phyloP scores from a whole-genome alignment of 1,284 basidiomycete genomes.

The Flammula alnicola region DNA sequence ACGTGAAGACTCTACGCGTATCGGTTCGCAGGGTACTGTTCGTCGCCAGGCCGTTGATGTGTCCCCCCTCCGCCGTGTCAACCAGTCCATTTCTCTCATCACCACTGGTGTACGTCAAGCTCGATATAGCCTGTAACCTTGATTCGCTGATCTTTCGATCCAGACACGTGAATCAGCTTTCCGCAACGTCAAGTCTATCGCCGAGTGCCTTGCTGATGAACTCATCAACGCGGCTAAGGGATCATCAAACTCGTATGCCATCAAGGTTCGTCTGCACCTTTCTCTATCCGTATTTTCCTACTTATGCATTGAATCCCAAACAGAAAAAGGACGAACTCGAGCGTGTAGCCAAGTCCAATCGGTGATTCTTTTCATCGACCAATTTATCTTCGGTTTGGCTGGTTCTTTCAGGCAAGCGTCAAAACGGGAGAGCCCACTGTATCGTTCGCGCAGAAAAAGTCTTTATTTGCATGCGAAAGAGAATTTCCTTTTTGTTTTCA shows the following conservation, averaged over 20 bases:
- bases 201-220: slow-evolving; percentile 99
- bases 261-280: slow-evolving; percentile 70
- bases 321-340: slow-evolving; percentile 96
- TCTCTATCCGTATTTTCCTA: slow-evolving; percentile 1
- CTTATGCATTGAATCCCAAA: slow-evolving; percentile 17
- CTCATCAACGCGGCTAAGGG: slow-evolving; percentile 99
- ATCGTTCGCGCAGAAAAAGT: slow-evolving; percentile 18
- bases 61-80: slow-evolving; percentile 96
- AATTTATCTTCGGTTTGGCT: slow-evolving; percentile 23
- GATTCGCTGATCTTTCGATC: slow-evolving; percentile 16
- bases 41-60: slow-evolving; percentile 99
- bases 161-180: slow-evolving; percentile 99
- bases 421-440: slow-evolving; percentile 18
- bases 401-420: slow-evolving; percentile 25
- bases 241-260: slow-evolving; percentile 99
- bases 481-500: slow-evolving; percentile 19
- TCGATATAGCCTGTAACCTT: neutral
- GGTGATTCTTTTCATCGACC: slow-evolving; percentile 55
- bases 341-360: slow-evolving; percentile 99
- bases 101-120: slow-evolving; percentile 84
- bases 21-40: slow-evolving; percentile 99
- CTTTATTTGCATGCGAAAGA: slow-evolving; percentile 22
- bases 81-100: slow-evolving; percentile 95
- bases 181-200: slow-evolving; percentile 99
- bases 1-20: slow-evolving; percentile 99